Percentiles rank a stretch among this genome's conserved stretches.
Conservation (phyloP, 164 flowering plant genomes). For the Magnolia kwangsiensis region DNA sequence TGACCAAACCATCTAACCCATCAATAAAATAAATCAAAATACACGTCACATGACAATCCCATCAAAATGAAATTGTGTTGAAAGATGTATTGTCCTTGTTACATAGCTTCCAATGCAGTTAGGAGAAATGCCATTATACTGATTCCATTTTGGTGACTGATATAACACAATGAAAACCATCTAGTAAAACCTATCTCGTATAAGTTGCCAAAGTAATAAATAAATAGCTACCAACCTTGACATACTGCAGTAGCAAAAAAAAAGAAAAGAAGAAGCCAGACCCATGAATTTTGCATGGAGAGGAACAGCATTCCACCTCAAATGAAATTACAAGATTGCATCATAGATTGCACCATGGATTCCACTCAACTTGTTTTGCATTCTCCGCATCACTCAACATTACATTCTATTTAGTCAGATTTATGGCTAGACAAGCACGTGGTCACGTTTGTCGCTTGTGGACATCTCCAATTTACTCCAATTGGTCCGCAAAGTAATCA, state of each 20-base stretch:
- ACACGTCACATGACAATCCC: too few relatives aligned
- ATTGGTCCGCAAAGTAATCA: constrained; percentile 44
- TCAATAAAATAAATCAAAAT: too few relatives aligned
- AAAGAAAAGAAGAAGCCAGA: not conserved
- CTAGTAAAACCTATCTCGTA: not conserved
- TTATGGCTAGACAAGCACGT: not conserved
- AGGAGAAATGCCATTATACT: too few relatives aligned
- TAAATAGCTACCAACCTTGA: not conserved
- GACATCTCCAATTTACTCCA: constrained; percentile 43
- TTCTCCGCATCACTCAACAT: not conserved
- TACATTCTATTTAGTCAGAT: too few relatives aligned
- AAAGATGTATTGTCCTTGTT: too few relatives aligned
- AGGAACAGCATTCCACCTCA: too few relatives aligned
- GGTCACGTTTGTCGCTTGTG: constrained; percentile 10
- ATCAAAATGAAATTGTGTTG: too few relatives aligned
- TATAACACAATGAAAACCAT: not conserved
- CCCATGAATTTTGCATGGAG: not conserved
- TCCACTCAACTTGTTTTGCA: not conserved
- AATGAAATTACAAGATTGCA: not conserved
- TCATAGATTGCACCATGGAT: not conserved
- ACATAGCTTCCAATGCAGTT: too few relatives aligned
- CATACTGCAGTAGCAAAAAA: not conserved
- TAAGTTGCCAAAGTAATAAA: not conserved
- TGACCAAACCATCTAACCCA: too few relatives aligned
- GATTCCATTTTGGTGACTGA: too few relatives aligned